These are phyloP conservation scores for Zizania latifolia DNA, from an alignment of 176 grass and related monocot genomes.

Conservation along the genomic window DNA sequence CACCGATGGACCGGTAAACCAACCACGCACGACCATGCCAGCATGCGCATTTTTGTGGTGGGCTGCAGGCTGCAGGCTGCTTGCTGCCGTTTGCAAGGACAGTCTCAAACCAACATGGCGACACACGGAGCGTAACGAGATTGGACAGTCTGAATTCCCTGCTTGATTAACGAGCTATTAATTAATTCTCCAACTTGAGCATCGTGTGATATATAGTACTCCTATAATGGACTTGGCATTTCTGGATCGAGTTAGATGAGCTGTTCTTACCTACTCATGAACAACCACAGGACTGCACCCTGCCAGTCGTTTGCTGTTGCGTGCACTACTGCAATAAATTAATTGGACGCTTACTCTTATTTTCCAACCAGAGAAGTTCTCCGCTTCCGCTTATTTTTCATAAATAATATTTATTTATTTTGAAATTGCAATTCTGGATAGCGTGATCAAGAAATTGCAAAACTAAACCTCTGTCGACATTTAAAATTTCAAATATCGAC, in stretches of 20 bases:
- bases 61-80: too few relatives aligned
- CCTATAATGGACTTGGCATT: neutral
- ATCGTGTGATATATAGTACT: neutral
- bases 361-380: neutral
- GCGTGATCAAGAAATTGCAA: too few relatives aligned
- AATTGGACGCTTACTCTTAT: neutral
- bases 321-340: slow-evolving; percentile 1
- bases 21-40: neutral
- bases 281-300: slow-evolving; percentile 17
- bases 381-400: too few relatives aligned
- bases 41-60: slow-evolving; percentile 13
- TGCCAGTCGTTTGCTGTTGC: slow-evolving; percentile 10
- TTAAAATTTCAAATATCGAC: too few relatives aligned
- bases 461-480: too few relatives aligned
- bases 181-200: neutral
- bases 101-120: neutral
- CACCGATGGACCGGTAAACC: slow-evolving; percentile 8
- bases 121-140: neutral
- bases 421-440: too few relatives aligned
- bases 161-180: neutral
- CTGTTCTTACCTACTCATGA: slow-evolving; percentile 29
- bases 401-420: too few relatives aligned
- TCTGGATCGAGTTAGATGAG: slow-evolving; percentile 19
- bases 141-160: neutral
- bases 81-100: neutral